Evolutionary conservation across 176 grass and related monocot species (phyloP), one percentile per base, ranked within the genome.

Genomic region (Musa itinerans): DNA sequence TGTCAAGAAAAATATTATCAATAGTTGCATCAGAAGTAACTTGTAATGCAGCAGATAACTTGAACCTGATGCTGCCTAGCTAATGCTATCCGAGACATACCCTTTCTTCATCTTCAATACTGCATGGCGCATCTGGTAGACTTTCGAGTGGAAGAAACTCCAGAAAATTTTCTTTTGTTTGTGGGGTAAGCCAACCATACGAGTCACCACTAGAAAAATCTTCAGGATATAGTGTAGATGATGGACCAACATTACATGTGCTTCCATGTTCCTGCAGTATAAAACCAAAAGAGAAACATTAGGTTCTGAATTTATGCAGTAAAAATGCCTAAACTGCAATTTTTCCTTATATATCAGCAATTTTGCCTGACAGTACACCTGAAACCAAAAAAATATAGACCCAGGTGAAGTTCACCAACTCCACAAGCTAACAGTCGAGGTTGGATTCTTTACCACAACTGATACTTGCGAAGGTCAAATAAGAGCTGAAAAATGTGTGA

Each of bases 31-130:
- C 1, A 50, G 5, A 20, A 43, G n/a, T 19, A 22, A 29, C 26
- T 29, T 1, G 13, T 50, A 23, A 51, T 58, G 52, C 27, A 59
- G 12, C 21, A 70, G 50, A 22, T 69, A 14, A 72, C 27, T 63
- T 27, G n/a, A 48, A 15, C 64, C 19, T 49, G 25, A 79, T 27
- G 26, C 9, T 58, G 25, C 8, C 11, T 3, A 29, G 25, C n/a
- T 50, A 50, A 57, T 59, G 21, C 55, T 72, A 50, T 43, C 75
- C 68, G 73, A 69, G 12, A 69, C 86, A 73, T 94, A 99, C 95
- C 78, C 90, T 99, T 84, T 99, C 78, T 86, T 99, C 95, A 73
- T 99, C 90, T 76, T 91, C 90, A 67, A 78, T 79, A 0, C 85
- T 99, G 86, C 83, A 89, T 27, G 95, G 90, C 77, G 94, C 87